Conservation (phyloP, 768 basidiomycete genomes). For the Mrakia frigida region DNA sequence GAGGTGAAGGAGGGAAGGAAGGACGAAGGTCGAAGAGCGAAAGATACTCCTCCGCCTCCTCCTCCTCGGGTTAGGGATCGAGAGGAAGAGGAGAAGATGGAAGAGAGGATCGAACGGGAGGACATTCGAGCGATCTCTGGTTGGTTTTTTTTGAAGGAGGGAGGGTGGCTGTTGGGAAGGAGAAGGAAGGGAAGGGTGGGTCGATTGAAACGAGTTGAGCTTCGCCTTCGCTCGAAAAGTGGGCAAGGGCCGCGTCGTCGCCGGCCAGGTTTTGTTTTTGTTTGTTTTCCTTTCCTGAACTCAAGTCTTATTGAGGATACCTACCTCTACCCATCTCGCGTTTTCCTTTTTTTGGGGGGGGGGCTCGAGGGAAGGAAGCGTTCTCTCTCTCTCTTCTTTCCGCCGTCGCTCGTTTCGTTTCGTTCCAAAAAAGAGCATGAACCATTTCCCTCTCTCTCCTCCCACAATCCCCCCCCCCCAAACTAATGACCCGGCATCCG, state of each 20-base stretch:
- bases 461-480: constrained; percentile 33
- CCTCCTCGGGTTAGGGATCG: not conserved
- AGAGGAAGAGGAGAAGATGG: constrained; percentile 12
- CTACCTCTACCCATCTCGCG: no score
- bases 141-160: not conserved
- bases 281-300: no score
- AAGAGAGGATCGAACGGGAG: constrained; percentile 2
- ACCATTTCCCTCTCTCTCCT: not conserved
- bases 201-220: not conserved
- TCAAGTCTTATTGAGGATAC: no score
- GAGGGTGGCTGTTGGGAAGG: not conserved
- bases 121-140: not conserved
- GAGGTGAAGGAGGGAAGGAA: not conserved
- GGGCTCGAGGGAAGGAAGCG: no score
- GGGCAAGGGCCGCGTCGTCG: not conserved
- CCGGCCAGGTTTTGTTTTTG: not conserved
- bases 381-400: no score
- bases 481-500: not conserved
- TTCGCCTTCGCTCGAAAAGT: not conserved
- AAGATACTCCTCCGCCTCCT: not conserved
- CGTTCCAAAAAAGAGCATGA: no score
- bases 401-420: not conserved
- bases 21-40: not conserved
- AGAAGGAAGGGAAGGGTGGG: constrained; percentile 48
- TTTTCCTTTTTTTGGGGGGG: no score